Conservation (phyloP, 2,329 filamentous ascomycete genomes). For the Pseudogymnoascus sp. region DNA sequence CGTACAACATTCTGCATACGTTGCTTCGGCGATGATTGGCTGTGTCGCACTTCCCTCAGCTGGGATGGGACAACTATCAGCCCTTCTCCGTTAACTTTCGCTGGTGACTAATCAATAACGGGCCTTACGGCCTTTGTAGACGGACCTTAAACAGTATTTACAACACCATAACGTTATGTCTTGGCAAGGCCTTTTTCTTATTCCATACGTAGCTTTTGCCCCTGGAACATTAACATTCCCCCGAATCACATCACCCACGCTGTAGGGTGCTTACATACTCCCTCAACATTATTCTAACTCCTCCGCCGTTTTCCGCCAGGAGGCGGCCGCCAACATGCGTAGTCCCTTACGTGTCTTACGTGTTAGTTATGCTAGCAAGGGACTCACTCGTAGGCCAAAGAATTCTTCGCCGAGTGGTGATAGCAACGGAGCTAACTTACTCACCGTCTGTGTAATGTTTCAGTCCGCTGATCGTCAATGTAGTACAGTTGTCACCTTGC, state of each 20-base stretch:
- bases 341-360: not conserved
- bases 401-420: not conserved
- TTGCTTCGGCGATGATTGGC: not conserved
- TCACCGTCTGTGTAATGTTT: not conserved
- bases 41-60: not conserved
- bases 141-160: not conserved
- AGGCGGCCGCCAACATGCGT: not conserved
- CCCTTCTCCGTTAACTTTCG: not conserved
- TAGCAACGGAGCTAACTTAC: not conserved
- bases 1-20: not conserved
- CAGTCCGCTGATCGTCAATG: not conserved
- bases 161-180: conserved; percentile 7
- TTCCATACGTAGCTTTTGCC: not conserved
- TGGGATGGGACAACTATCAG: not conserved
- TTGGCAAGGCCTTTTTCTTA: not conserved
- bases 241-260: not conserved
- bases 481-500: not conserved
- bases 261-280: not conserved
- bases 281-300: not conserved
- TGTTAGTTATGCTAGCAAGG: not conserved
- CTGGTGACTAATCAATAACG: not conserved
- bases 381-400: not conserved
- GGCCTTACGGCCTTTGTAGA: no score
- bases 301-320: not conserved
- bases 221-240: not conserved